phyloP scores from a whole-genome alignment of 768 basidiomycete genomes.

The Tephrocybe sp. region DNA sequence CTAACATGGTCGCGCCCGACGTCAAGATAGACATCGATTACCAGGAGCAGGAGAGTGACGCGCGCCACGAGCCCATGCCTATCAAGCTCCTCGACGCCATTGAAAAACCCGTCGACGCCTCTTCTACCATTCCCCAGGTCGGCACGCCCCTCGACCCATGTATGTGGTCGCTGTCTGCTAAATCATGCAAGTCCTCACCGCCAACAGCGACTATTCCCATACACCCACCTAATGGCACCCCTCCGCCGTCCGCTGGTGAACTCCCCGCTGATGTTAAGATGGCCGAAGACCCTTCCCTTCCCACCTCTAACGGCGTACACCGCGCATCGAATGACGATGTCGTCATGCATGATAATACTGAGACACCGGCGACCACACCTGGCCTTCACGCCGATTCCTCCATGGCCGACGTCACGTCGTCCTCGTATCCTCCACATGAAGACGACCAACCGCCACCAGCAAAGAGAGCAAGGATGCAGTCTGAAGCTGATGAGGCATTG shows the following conservation, averaged over 20 bases:
- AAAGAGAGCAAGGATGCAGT: constrained; percentile 75
- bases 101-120: constrained; percentile 36
- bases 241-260: constrained; percentile 41
- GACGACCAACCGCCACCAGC: constrained; percentile 75
- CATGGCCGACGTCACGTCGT: constrained; percentile 34
- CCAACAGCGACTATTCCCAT: constrained; percentile 43
- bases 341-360: constrained; percentile 38
- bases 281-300: constrained; percentile 38
- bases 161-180: constrained; percentile 31
- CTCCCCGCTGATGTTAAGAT: constrained; percentile 57
- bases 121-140: constrained; percentile 44
- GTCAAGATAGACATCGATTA: constrained; percentile 66
- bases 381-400: constrained; percentile 39
- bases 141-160: constrained; percentile 50
- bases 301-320: constrained; percentile 32
- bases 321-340: constrained; percentile 32
- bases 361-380: constrained; percentile 41
- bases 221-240: constrained; percentile 45
- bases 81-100: constrained; percentile 44
- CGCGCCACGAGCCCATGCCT: constrained; percentile 57
- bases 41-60: constrained; percentile 67
- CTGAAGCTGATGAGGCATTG: constrained; percentile 75
- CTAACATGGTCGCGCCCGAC: constrained; percentile 45
- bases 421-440: constrained; percentile 42
- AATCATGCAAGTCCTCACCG: constrained; percentile 22